phyloP scores from a whole-genome alignment of 371 early-diverging fungal species.

The Circinella umbellata region DNA sequence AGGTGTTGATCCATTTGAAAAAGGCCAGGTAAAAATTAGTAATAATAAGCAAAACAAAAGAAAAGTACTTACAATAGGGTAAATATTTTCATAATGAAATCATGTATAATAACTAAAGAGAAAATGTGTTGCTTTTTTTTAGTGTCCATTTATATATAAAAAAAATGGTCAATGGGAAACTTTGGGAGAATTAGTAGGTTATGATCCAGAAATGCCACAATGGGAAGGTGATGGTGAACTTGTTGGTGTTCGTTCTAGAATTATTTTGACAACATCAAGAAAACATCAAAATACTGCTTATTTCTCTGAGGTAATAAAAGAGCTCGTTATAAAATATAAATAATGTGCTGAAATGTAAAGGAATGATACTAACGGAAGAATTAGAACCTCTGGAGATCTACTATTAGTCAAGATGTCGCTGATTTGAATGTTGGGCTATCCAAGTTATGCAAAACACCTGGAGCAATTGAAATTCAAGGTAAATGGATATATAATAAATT shows the following conservation, averaged over 20 bases:
- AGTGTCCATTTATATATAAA: constrained; percentile 50
- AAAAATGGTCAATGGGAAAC: constrained; percentile 29
- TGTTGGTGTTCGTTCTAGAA: constrained; percentile 44
- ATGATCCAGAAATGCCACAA: constrained; percentile 49
- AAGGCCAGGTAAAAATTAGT: constrained; percentile 28
- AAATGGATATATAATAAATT: not conserved
- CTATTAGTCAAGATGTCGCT: constrained; percentile 14
- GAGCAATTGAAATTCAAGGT: constrained; percentile 25
- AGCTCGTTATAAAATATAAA: no score
- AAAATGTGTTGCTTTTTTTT: not conserved
- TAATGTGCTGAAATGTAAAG: no score
- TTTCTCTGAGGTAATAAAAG: constrained; percentile 29
- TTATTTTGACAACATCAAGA: constrained; percentile 35
- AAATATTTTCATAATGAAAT: no score
- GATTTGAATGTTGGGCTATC: constrained; percentile 21
- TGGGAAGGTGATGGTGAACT: constrained; percentile 56
- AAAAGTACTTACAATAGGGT: no score
- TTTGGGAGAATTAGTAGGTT: constrained; percentile 44
- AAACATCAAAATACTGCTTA: constrained; percentile 23
- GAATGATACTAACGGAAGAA: no score
- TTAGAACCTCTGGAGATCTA: constrained; percentile 36
- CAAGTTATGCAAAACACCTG: constrained; percentile 28
- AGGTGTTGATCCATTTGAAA: constrained; percentile 34
- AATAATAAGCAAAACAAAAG: no score
- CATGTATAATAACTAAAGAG: not conserved